Conservation (phyloP, 2,329 filamentous ascomycete species). For the Colletotrichum sp. region DNA sequence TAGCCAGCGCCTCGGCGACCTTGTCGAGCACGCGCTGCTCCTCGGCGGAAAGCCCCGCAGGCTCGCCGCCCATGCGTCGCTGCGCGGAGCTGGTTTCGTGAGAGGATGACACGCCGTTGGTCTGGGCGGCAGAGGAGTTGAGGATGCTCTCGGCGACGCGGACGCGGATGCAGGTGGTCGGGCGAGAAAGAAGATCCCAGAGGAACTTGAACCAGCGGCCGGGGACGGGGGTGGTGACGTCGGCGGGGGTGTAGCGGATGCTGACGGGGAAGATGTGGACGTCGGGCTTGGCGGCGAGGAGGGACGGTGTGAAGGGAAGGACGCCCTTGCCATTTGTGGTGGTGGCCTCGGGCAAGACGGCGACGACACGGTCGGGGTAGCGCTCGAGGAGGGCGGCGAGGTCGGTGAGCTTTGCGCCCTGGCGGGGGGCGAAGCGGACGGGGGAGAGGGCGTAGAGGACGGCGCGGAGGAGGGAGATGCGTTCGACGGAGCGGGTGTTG, state of each 20-base stretch:
- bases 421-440: slow-evolving; percentile 53
- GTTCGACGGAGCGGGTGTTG: slow-evolving; percentile 72
- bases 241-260: slow-evolving; percentile 84
- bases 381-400: slow-evolving; percentile 66
- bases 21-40: slow-evolving; percentile 78
- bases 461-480: slow-evolving; percentile 77
- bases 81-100: slow-evolving; percentile 31
- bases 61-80: slow-evolving; percentile 32
- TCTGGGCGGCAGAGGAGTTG: slow-evolving; percentile 49
- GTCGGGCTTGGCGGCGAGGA: slow-evolving; percentile 69
- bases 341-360: slow-evolving; percentile 91
- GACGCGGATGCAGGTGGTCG: slow-evolving; percentile 89
- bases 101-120: slow-evolving; percentile 36
- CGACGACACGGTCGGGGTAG: slow-evolving; percentile 78
- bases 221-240: slow-evolving; percentile 90
- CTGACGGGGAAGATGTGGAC: slow-evolving; percentile 90
- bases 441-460: slow-evolving; percentile 74
- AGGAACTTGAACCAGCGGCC: slow-evolving; percentile 75
- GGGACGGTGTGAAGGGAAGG: slow-evolving; percentile 78
- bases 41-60: slow-evolving; percentile 44
- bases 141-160: slow-evolving; percentile 80
- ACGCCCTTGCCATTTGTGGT: slow-evolving; percentile 94
- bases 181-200: slow-evolving; percentile 84
- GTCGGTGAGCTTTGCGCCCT: slow-evolving; percentile 56
- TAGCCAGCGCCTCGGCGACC: slow-evolving; percentile 84